phyloP scores from a whole-genome alignment of 2,329 filamentous ascomycete species.

The Monosporascus cannonballus region DNA sequence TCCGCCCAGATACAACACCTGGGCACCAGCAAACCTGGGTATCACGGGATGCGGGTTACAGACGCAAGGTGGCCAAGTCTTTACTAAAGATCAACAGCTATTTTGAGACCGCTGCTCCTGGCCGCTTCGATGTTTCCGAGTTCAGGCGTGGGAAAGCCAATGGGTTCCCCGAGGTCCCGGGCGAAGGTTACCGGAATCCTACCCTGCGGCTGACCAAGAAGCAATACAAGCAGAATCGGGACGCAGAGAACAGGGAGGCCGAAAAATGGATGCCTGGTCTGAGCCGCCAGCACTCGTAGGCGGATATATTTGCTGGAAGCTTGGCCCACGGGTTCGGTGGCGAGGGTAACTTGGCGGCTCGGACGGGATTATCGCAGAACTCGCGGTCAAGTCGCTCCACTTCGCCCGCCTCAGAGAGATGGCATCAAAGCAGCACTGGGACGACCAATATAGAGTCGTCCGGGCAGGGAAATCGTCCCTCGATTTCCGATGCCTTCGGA shows the following conservation, averaged over 20 bases:
- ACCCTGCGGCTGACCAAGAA: slow-evolving; percentile 31
- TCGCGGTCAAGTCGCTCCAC: slow-evolving; percentile 14
- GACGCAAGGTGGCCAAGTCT: slow-evolving; percentile 36
- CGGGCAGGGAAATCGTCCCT: not conserved
- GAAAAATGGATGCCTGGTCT: slow-evolving; percentile 21
- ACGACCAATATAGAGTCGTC: slow-evolving; percentile 3
- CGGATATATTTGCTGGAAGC: slow-evolving; percentile 31
- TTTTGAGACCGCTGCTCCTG: slow-evolving; percentile 40
- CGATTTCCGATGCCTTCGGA: slow-evolving; percentile 8
- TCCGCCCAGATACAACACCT: not conserved
- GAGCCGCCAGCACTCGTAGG: slow-evolving; percentile 27
- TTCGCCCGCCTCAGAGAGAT: slow-evolving; percentile 8
- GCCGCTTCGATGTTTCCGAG: slow-evolving; percentile 41
- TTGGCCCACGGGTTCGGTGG: slow-evolving; percentile 21
- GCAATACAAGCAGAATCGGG: slow-evolving; percentile 31
- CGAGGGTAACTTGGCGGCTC: slow-evolving; percentile 11
- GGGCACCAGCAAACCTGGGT: not conserved
- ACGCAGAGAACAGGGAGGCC: slow-evolving; percentile 24
- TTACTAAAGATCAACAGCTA: slow-evolving; percentile 38
- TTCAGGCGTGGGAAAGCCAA: slow-evolving; percentile 40
- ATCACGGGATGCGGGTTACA: slow-evolving; percentile 21
- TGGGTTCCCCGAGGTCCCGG: slow-evolving; percentile 52
- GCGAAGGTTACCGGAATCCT: slow-evolving; percentile 41
- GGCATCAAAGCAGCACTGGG: slow-evolving; percentile 14
- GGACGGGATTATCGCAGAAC: slow-evolving; percentile 9